Conservation (phyloP, 169 alveolate genomes). For the Plasmodium vivax region DNA sequence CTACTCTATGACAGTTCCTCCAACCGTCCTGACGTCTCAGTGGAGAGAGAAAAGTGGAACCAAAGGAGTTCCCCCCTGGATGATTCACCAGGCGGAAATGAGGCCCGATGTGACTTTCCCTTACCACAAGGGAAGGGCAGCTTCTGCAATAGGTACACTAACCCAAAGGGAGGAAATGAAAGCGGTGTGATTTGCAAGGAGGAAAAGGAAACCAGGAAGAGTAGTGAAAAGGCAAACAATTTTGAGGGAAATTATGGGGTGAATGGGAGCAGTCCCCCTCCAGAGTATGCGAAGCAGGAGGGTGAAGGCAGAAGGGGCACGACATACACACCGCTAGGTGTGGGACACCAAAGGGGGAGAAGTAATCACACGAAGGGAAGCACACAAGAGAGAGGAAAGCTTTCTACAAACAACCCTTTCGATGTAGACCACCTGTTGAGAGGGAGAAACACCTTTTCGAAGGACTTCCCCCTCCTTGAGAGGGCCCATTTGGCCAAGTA, state of each 20-base stretch:
- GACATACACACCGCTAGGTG: background rate
- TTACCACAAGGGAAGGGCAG: background rate
- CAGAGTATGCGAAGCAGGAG: background rate
- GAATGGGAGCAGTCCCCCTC: background rate
- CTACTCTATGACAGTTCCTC: conserved; percentile 1
- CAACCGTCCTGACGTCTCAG: background rate
- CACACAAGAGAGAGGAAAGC: background rate
- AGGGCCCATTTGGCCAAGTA: conserved; percentile 12
- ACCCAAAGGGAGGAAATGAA: background rate
- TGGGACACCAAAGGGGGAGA: background rate
- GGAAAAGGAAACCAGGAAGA: background rate
- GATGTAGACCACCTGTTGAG: conserved; percentile 7
- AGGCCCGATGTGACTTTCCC: background rate
- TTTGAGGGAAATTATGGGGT: background rate
- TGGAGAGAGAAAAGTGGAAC: background rate
- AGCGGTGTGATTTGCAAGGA: background rate
- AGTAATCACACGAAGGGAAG: background rate
- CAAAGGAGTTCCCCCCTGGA: background rate
- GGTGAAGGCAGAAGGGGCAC: background rate
- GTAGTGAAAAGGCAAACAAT: background rate
- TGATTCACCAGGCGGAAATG: background rate
- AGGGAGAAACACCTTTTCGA: background rate
- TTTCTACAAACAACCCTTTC: background rate
- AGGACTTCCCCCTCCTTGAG: background rate
- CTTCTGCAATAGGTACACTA: background rate